phyloP scores from a whole-genome alignment of 164 flowering plant genomes.

The Stephania cephalantha region DNA sequence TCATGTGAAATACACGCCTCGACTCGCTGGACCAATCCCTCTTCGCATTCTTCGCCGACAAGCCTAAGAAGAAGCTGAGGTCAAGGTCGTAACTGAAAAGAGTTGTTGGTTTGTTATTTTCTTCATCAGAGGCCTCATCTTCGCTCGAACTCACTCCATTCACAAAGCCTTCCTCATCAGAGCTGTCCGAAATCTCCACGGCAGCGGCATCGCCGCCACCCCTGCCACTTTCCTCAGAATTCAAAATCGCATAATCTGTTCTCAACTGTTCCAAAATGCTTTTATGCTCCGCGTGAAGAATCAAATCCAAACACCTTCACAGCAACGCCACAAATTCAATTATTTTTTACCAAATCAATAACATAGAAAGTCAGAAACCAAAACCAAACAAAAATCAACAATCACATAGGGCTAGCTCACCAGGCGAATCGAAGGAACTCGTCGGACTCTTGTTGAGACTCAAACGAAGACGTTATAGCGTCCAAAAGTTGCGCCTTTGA shows the following conservation, averaged over 20 bases:
- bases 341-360: neutral
- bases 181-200: slow-evolving; percentile 10
- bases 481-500: slow-evolving; percentile 59
- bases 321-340: slow-evolving; percentile 1
- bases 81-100: slow-evolving; percentile 31
- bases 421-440: slow-evolving; percentile 53
- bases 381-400: neutral
- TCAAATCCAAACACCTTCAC: slow-evolving; percentile 73
- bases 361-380: too few relatives aligned
- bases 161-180: slow-evolving; percentile 17
- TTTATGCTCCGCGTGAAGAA: slow-evolving; percentile 91
- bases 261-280: slow-evolving; percentile 77
- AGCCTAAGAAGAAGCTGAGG: slow-evolving; percentile 32
- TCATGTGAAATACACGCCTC: slow-evolving; percentile 27
- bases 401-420: slow-evolving; percentile 26
- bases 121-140: slow-evolving; percentile 14
- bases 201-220: slow-evolving; percentile 1
- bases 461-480: slow-evolving; percentile 43
- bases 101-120: slow-evolving; percentile 10
- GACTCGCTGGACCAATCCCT: slow-evolving; percentile 23
- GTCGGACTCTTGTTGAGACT: slow-evolving; percentile 29
- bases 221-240: slow-evolving; percentile 13
- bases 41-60: slow-evolving; percentile 19
- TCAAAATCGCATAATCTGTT: slow-evolving; percentile 37
- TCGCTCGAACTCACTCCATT: slow-evolving; percentile 17